Evolutionary conservation across 2,329 filamentous ascomycete species (phyloP), one percentile per base, ranked within the genome.

Genomic region (Colletotrichum sp.): DNA sequence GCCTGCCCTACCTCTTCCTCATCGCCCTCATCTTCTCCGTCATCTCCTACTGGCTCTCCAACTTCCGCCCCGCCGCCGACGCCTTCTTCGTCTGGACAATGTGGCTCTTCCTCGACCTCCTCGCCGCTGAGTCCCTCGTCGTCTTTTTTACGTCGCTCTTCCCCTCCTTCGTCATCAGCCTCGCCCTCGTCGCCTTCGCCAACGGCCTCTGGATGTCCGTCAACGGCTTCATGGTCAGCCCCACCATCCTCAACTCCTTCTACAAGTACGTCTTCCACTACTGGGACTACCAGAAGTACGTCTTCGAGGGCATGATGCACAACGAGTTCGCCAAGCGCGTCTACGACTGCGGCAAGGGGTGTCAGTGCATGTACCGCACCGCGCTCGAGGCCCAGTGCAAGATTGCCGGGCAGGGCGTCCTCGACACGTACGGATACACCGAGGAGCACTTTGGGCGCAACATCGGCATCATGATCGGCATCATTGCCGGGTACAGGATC

Each of bases 291-390:
- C 95, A 96, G 82, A 90, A 88, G 56, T 97, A 96, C 79, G 95
- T 97, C 5, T 98, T 97, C 82, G 92, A 96, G 81, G 95, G 94
- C 16, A 97, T 98, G 95, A 97, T 97, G 94, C 92, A 96, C 69
- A 97, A 97, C 80, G 94, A 98, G 85, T 97, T 98, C 82, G 86
- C 87, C 2, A 78, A 89, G 21, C 87, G 94, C 16, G 89, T 86
- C 5, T 97, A 94, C 82, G 82, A 84, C 5, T 96, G 94, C 81
- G 88, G 77, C 5, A 81, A 79, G 1, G 84, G 83, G 0, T 95
- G 92, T 79, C 88, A 89, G 55, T 97, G 95, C 85, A 93, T 95
- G 91, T 97, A 93, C 83, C 84, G 89, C 48, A 93, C 90, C 8
- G 87, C 89, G 76, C 82, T 96, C 73, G 89, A 89, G 55, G 81